A percentile compares a stretch with the other conserved stretches of the same genome.
phyloP scores from a whole-genome alignment of 116 monocot species.

The Phalaenopsis hybrid region DNA sequence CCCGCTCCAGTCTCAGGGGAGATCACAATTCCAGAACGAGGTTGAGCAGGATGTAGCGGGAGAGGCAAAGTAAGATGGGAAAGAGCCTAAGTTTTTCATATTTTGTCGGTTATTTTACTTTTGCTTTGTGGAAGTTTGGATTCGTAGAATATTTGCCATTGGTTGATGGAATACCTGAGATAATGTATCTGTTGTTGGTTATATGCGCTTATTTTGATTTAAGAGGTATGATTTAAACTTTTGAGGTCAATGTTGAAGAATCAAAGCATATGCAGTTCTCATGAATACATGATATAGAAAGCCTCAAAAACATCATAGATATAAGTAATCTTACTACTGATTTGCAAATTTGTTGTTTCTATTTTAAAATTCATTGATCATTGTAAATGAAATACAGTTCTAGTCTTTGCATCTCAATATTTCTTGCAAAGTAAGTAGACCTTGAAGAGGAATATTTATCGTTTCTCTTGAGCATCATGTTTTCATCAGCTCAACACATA shows the following conservation, averaged over 20 bases:
- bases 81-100: neutral
- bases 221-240: neutral
- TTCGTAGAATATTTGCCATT: neutral
- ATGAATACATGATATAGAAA: neutral
- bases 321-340: neutral
- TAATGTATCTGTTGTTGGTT: neutral
- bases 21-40: neutral
- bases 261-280: neutral
- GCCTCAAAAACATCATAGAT: neutral
- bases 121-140: neutral
- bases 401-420: no score
- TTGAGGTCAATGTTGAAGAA: neutral
- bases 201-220: neutral
- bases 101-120: neutral
- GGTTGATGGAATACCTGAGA: conserved; percentile 10
- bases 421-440: no score
- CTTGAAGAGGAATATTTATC: no score
- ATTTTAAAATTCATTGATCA: no score
- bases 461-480: no score
- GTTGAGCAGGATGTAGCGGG: neutral
- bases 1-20: conserved; percentile 25
- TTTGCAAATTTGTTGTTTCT: no score
- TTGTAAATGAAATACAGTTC: no score
- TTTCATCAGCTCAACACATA: no score
- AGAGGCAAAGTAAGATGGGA: neutral